A percentile compares a stretch with the other conserved stretches of the same genome.
Conservation (phyloP, 257 asterid genomes). For the Solanum okadae region DNA sequence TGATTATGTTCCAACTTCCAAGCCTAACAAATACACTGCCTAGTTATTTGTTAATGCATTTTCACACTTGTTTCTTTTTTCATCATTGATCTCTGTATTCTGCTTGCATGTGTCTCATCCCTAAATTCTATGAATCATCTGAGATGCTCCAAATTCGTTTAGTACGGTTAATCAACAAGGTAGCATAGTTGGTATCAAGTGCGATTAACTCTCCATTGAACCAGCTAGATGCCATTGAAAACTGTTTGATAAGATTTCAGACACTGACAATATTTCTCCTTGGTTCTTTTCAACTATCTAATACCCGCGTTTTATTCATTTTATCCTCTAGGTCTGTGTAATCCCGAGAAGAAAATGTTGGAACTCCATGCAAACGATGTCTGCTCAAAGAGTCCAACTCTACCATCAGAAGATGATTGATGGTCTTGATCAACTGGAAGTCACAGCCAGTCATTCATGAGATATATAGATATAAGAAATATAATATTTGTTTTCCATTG, state of each 20-base stretch:
- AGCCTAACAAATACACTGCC: not conserved
- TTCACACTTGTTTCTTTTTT: not conserved
- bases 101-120: not conserved
- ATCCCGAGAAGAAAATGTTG: constrained; percentile 85
- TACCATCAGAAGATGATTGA: constrained; percentile 48
- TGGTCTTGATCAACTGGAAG: not conserved
- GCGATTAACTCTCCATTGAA: not conserved
- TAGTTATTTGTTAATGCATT: not conserved
- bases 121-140: not conserved
- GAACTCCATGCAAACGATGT: constrained; percentile 64
- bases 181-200: not conserved
- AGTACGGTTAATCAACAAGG: not conserved
- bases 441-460: not conserved
- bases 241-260: not conserved
- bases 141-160: not conserved
- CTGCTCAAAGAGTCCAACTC: constrained; percentile 79
- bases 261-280: not conserved
- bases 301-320: not conserved
- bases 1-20: not conserved
- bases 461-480: not conserved
- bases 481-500: not conserved
- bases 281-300: not conserved
- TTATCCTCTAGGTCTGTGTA: constrained; percentile 60
- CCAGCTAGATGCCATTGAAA: not conserved
- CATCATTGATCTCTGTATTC: not conserved